These are phyloP conservation scores for Iodosphaeria phyllophila DNA, from an alignment of 2,329 filamentous ascomycete species.

Conservation along the genomic window DNA sequence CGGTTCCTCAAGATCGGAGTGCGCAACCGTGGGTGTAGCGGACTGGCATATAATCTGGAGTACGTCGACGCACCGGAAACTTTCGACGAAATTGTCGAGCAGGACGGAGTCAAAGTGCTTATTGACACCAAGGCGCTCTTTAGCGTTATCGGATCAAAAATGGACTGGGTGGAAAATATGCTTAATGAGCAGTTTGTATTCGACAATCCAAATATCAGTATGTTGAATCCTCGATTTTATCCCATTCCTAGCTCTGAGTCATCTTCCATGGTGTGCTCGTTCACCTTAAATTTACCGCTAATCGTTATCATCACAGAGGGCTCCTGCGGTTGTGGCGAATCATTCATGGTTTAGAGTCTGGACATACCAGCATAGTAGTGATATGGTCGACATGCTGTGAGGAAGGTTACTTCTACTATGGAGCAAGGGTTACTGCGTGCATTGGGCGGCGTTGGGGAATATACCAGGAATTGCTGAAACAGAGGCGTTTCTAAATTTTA, in stretches of 20 bases:
- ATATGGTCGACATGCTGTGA: too few relatives aligned
- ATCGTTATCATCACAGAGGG: slow-evolving; percentile 43
- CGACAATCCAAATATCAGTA: slow-evolving; percentile 95
- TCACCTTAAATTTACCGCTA: not conserved
- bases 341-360: slow-evolving; percentile 79
- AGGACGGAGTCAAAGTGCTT: slow-evolving; percentile 87
- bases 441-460: too few relatives aligned
- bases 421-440: too few relatives aligned
- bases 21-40: slow-evolving; percentile 84
- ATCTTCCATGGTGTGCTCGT: not conserved
- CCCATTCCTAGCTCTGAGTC: slow-evolving; percentile 8
- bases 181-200: slow-evolving; percentile 85
- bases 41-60: slow-evolving; percentile 81
- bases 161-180: slow-evolving; percentile 98
- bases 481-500: too few relatives aligned
- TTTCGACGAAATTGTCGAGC: slow-evolving; percentile 85
- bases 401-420: too few relatives aligned
- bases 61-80: slow-evolving; percentile 79
- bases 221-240: slow-evolving; percentile 23
- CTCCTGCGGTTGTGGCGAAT: slow-evolving; percentile 86
- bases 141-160: slow-evolving; percentile 95
- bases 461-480: too few relatives aligned
- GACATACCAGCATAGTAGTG: too few relatives aligned
- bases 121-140: slow-evolving; percentile 96
- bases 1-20: slow-evolving; percentile 92